phyloP scores from a whole-genome alignment of 805 yeast species.

The Teunomyces pallodes region DNA sequence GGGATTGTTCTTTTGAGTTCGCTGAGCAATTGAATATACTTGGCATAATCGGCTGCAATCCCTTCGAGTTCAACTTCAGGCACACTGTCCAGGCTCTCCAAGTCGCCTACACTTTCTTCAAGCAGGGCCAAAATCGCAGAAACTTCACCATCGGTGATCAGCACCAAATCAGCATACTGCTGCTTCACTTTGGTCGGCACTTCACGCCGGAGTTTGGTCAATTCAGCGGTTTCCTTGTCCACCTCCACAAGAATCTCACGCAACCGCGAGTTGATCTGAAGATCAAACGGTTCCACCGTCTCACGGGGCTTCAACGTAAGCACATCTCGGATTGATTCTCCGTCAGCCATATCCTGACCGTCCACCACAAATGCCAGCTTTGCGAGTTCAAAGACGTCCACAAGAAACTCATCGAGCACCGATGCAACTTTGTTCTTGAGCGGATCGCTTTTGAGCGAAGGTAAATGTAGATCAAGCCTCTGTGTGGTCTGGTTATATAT shows the following conservation, averaged over 20 bases:
- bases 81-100: too few species aligned
- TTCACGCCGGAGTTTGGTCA: constrained; percentile 53
- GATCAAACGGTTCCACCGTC: constrained; percentile 69
- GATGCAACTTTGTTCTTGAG: constrained; percentile 43
- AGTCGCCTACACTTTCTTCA: constrained; percentile 10
- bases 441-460: constrained; percentile 35
- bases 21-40: constrained; percentile 26
- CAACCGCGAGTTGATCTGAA: constrained; percentile 56
- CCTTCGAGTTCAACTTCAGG: constrained; percentile 11
- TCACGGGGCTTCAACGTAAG: constrained; percentile 29
- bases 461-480: constrained; percentile 51
- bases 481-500: constrained; percentile 40
- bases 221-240: constrained; percentile 58
- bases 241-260: constrained; percentile 56
- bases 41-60: constrained; percentile 24
- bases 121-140: constrained; percentile 23
- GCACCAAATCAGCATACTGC: constrained; percentile 34
- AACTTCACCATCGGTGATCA: constrained; percentile 29
- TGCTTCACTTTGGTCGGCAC: constrained; percentile 44
- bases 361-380: constrained; percentile 56
- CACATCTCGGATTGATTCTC: constrained; percentile 13
- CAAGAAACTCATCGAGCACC: constrained; percentile 45
- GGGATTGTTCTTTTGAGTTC: constrained; percentile 39
- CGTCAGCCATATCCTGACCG: constrained; percentile 31
- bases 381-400: constrained; percentile 56